A percentile compares a stretch with the other conserved stretches of the same genome.
phyloP scores from a whole-genome alignment of 208 protist species.

The Leishmania martiniquensis region DNA sequence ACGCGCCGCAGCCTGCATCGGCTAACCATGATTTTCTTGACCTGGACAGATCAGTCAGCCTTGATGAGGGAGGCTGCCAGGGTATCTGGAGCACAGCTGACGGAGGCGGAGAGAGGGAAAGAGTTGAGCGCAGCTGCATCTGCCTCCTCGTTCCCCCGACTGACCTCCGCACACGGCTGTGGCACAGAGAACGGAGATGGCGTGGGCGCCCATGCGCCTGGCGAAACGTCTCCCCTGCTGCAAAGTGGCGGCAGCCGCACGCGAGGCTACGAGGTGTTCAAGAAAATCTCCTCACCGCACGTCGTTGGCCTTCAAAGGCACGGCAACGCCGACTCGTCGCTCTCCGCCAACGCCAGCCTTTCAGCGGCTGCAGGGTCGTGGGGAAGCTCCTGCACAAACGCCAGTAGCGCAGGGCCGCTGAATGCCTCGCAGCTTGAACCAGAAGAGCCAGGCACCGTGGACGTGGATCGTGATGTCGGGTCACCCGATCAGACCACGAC shows the following conservation, averaged over 20 bases:
- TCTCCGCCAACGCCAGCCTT: not conserved
- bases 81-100: slow-evolving; percentile 12
- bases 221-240: slow-evolving; percentile 26
- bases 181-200: not conserved
- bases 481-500: slow-evolving; percentile 69
- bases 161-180: not conserved
- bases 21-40: slow-evolving; percentile 58
- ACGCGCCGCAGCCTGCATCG: slow-evolving; percentile 67
- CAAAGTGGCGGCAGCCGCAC: not conserved
- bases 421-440: not conserved
- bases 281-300: slow-evolving; percentile 13
- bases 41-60: slow-evolving; percentile 44
- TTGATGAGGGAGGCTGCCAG: slow-evolving; percentile 28
- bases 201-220: not conserved
- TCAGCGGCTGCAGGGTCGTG: not conserved
- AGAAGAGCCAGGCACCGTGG: slow-evolving; percentile 10
- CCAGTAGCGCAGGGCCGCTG: not conserved
- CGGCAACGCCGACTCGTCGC: not conserved
- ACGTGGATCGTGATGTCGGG: slow-evolving; percentile 68
- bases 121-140: not conserved
- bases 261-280: slow-evolving; percentile 17
- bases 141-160: too few relatives aligned
- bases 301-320: not conserved
- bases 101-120: not conserved
- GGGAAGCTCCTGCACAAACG: not conserved